These are phyloP conservation scores for Rusavskia elegans DNA, from an alignment of 495 filamentous ascomycete genomes.

Conservation along the genomic window DNA sequence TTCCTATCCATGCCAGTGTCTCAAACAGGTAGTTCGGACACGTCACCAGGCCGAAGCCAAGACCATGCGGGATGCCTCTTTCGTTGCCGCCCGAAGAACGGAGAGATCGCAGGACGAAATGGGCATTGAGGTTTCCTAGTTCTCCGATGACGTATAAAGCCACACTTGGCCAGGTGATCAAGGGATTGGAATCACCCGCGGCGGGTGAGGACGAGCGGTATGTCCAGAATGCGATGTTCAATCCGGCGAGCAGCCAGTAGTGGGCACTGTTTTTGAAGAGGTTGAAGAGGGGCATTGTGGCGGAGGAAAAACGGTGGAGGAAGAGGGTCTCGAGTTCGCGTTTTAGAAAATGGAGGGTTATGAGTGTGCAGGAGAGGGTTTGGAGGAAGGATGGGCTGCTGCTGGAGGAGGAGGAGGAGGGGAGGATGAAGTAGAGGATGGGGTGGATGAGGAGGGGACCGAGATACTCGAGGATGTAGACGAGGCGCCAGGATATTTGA, in stretches of 20 bases:
- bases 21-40: slow-evolving; percentile 98
- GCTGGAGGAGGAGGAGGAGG: slow-evolving; percentile 66
- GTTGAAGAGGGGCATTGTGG: slow-evolving; percentile 78
- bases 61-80: slow-evolving; percentile 69
- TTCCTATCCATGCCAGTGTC: slow-evolving; percentile 65
- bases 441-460: slow-evolving; percentile 88
- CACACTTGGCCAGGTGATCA: slow-evolving; percentile 44
- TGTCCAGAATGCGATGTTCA: slow-evolving; percentile 70
- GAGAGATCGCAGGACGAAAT: slow-evolving; percentile 57
- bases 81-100: slow-evolving; percentile 63
- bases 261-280: slow-evolving; percentile 84
- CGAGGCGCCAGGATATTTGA: slow-evolving; percentile 85
- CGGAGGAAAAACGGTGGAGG: slow-evolving; percentile 85
- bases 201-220: slow-evolving; percentile 60
- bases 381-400: slow-evolving; percentile 47
- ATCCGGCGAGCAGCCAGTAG: slow-evolving; percentile 74
- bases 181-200: slow-evolving; percentile 22
- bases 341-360: slow-evolving; percentile 79
- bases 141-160: slow-evolving; percentile 62
- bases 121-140: slow-evolving; percentile 60
- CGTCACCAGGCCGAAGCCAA: slow-evolving; percentile 76
- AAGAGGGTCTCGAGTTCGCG: slow-evolving; percentile 89
- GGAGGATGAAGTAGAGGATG: slow-evolving; percentile 50
- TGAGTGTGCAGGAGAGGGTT: slow-evolving; percentile 42
- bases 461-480: slow-evolving; percentile 88